These are phyloP conservation scores for Durusdinium trenchii DNA, from an alignment of 73 alveolate species.

Conservation along the genomic window DNA sequence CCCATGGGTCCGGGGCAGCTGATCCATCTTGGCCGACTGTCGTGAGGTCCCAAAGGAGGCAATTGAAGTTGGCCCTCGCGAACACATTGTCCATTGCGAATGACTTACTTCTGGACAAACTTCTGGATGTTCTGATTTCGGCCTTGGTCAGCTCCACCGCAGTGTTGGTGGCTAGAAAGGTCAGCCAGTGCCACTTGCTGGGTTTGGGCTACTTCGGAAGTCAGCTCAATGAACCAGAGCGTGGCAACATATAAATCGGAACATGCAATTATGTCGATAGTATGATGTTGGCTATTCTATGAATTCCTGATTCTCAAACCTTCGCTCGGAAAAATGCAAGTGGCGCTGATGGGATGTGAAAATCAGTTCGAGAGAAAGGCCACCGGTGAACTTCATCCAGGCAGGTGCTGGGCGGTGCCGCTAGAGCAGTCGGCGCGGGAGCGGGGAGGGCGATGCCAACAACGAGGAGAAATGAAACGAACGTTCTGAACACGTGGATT, in stretches of 20 bases:
- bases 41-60: too few species aligned
- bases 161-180: constrained; percentile 53
- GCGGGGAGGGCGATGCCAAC: constrained; percentile 11
- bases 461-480: too few species aligned
- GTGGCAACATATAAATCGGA: neutral
- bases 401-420: constrained; percentile 61
- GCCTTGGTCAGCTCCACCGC: neutral
- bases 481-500: too few species aligned
- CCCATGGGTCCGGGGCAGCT: constrained; percentile 31
- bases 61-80: too few species aligned
- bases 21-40: neutral
- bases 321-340: constrained; percentile 40
- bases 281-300: too few species aligned
- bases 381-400: constrained; percentile 55
- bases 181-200: constrained; percentile 62
- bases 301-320: neutral
- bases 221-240: neutral
- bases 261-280: neutral
- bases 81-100: too few species aligned
- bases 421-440: constrained; percentile 17
- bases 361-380: constrained; percentile 88
- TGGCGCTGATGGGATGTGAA: constrained; percentile 59
- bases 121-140: neutral
- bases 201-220: neutral
- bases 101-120: neutral